Percentiles rank a stretch among this genome's conserved stretches.
phyloP scores from a whole-genome alignment of 768 basidiomycete species.

The Hortiboletus flavorubellus region DNA sequence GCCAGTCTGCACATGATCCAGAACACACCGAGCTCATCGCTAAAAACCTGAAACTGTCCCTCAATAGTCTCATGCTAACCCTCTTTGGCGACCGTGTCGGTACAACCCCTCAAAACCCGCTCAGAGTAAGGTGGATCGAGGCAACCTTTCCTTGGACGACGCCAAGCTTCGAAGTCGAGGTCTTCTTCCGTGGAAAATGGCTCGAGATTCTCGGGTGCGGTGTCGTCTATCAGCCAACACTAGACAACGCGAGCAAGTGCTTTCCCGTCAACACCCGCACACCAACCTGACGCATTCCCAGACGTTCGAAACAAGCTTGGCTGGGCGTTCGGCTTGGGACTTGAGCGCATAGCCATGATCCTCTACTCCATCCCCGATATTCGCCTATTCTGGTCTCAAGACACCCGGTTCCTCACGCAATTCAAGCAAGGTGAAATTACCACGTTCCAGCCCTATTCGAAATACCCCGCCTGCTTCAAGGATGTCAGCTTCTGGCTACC shows the following conservation, averaged over 20 bases:
- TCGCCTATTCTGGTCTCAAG: slow-evolving; percentile 93
- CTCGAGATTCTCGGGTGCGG: slow-evolving; percentile 94
- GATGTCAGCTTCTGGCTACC: slow-evolving; percentile 95
- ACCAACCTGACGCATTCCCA: slow-evolving; percentile 27
- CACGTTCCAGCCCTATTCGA: slow-evolving; percentile 88
- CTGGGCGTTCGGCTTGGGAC: slow-evolving; percentile 97
- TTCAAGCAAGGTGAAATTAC: slow-evolving; percentile 75
- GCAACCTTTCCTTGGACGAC: slow-evolving; percentile 98
- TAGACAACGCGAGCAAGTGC: slow-evolving; percentile 79
- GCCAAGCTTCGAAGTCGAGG: slow-evolving; percentile 97
- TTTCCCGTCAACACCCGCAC: background rate
- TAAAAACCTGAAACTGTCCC: slow-evolving; percentile 82
- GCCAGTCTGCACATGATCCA: slow-evolving; percentile 75
- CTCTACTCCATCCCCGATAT: slow-evolving; percentile 97
- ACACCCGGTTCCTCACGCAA: slow-evolving; percentile 83
- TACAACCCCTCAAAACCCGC: slow-evolving; percentile 57
- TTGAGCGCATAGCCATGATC: slow-evolving; percentile 98
- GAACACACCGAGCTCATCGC: slow-evolving; percentile 67
- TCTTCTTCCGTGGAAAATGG: slow-evolving; percentile 95
- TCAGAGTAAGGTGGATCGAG: slow-evolving; percentile 95
- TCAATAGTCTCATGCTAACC: slow-evolving; percentile 81
- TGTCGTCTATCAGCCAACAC: slow-evolving; percentile 83
- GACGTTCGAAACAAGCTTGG: slow-evolving; percentile 82
- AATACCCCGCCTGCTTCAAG: slow-evolving; percentile 89
- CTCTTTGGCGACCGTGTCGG: slow-evolving; percentile 68